Percentiles rank a stretch among this genome's conserved stretches.
phyloP scores from a whole-genome alignment of 495 filamentous ascomycete genomes.

The Oleoguttula mirabilis region DNA sequence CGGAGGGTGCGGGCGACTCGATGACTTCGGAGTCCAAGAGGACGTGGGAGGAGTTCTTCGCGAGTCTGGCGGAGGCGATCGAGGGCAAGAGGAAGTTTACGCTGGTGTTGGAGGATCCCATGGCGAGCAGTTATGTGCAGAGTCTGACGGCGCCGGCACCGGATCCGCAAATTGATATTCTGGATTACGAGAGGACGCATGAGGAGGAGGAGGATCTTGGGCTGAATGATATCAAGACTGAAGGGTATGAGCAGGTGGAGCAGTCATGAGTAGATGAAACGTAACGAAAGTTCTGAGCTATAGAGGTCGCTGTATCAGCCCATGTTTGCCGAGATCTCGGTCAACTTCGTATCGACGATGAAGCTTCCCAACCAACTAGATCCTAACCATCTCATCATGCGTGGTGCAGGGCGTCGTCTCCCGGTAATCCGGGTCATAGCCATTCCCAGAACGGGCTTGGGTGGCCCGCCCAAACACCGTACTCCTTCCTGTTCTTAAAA shows the following conservation, averaged over 20 bases:
- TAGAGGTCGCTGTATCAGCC: no score
- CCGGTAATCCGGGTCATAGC: no score
- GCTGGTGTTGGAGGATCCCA: constrained; percentile 74
- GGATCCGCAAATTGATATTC: constrained; percentile 67
- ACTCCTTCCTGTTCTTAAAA: no score
- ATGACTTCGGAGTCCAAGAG: constrained; percentile 47
- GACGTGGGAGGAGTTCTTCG: constrained; percentile 75
- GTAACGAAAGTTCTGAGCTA: no score
- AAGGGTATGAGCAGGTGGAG: constrained; percentile 57
- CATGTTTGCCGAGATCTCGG: no score
- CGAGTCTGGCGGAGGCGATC: constrained; percentile 61
- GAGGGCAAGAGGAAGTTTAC: constrained; percentile 70
- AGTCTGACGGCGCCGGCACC: constrained; percentile 58
- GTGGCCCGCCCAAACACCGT: no score
- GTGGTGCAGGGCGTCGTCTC: no score
- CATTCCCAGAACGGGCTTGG: no score
- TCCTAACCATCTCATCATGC: no score
- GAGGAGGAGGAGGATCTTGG: constrained; percentile 90
- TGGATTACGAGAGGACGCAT: constrained; percentile 76
- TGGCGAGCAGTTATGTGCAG: constrained; percentile 89
- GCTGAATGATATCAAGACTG: constrained; percentile 80
- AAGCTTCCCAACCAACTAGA: no score
- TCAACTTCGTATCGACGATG: no score
- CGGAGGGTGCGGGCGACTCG: constrained; percentile 54
- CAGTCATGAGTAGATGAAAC: neutral